Conservation (phyloP, 2,329 filamentous ascomycete genomes). For the Fonsecaea monophora region DNA sequence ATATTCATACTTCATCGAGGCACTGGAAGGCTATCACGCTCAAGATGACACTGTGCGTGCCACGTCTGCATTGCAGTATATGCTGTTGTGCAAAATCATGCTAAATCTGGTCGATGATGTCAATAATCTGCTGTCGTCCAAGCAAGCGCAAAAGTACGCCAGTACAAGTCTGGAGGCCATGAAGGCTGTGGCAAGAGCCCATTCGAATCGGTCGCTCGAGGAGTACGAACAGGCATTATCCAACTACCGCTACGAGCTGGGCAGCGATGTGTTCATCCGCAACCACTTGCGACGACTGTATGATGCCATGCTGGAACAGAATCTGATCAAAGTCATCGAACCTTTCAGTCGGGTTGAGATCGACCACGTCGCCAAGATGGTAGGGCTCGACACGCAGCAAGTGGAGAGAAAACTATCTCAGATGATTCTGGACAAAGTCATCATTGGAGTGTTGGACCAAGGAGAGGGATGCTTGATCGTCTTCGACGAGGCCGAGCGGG, state of each 20-base stretch:
- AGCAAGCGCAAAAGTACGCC: conserved; percentile 95
- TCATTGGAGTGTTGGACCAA: conserved; percentile 95
- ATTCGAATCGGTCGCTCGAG: conserved; percentile 92
- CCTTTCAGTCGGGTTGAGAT: conserved; percentile 98
- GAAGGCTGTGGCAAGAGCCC: conserved; percentile 96
- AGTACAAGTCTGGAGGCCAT: conserved; percentile 96
- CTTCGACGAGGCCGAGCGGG: conserved; percentile 91
- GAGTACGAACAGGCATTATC: conserved; percentile 95
- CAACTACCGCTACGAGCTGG: conserved; percentile 90
- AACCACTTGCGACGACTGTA: conserved; percentile 95
- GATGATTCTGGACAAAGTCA: conserved; percentile 99
- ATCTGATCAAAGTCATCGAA: conserved; percentile 99
- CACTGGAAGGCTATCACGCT: conserved; percentile 92
- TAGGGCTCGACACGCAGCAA: conserved; percentile 92
- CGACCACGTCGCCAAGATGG: conserved; percentile 95
- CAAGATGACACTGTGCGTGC: conserved; percentile 88
- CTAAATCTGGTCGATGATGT: conserved; percentile 96
- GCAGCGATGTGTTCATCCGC: conserved; percentile 92
- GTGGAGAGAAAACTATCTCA: conserved; percentile 98
- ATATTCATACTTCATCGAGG: conserved; percentile 99
- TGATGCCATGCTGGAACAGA: conserved; percentile 99
- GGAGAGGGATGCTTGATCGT: conserved; percentile 97
- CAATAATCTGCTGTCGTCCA: conserved; percentile 90
- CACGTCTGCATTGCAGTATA: conserved; percentile 98
- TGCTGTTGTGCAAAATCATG: conserved; percentile 99